phyloP scores from a whole-genome alignment of 495 filamentous ascomycete genomes.

The Aspergillus avenaceus region DNA sequence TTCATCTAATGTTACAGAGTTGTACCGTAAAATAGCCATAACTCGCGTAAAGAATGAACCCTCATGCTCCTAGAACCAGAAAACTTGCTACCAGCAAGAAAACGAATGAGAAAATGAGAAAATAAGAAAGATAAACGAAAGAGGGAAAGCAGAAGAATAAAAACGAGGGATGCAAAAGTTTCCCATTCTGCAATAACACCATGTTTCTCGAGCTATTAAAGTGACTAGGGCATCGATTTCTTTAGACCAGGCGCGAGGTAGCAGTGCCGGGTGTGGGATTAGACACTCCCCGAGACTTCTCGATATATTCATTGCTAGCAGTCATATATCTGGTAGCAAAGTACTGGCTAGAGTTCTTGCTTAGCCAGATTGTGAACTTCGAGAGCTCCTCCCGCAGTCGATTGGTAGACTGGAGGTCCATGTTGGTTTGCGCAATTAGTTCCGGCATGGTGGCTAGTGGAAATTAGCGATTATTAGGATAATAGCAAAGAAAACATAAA shows the following conservation, averaged over 20 bases:
- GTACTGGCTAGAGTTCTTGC: conserved; percentile 65
- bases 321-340: conserved; percentile 76
- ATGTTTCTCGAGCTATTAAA: background rate
- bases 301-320: conserved; percentile 55
- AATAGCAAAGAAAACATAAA: background rate
- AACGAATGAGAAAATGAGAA: too few species aligned
- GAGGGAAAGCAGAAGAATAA: background rate
- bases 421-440: conserved; percentile 92
- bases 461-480: conserved; percentile 6
- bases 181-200: background rate
- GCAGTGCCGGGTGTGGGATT: conserved; percentile 25
- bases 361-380: conserved; percentile 77
- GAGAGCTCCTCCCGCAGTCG: conserved; percentile 82
- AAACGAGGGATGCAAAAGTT: background rate
- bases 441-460: conserved; percentile 82
- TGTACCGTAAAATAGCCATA: conserved; percentile 6
- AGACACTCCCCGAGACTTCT: conserved; percentile 43
- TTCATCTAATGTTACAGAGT: conserved; percentile 12
- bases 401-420: conserved; percentile 86
- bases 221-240: background rate
- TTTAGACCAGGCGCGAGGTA: conserved; percentile 25
- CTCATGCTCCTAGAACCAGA: background rate
- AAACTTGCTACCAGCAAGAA: too few species aligned
- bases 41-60: conserved; percentile 4
- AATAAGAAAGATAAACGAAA: too few species aligned